These are phyloP conservation scores for Cymbidium sinense DNA, from an alignment of 106 monocot genomes.

Conservation along the genomic window DNA sequence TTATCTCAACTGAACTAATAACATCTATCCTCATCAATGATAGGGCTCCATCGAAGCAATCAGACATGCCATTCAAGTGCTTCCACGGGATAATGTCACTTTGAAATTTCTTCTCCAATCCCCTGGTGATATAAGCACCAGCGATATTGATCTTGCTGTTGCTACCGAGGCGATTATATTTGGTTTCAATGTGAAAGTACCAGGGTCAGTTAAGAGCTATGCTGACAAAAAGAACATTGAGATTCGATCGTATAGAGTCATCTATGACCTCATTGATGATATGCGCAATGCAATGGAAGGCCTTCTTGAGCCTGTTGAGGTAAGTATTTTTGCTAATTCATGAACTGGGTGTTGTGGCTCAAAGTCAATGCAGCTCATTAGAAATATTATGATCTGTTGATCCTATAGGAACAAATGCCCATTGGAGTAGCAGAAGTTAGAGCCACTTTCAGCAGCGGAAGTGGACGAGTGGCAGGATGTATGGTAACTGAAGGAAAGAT, in stretches of 20 bases:
- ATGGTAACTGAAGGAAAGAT: slow-evolving; percentile 88
- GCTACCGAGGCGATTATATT: slow-evolving; percentile 80
- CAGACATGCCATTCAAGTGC: slow-evolving; percentile 80
- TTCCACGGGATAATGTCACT: slow-evolving; percentile 86
- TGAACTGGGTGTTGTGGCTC: background rate
- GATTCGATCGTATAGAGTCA: slow-evolving; percentile 84
- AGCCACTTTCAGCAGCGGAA: slow-evolving; percentile 86
- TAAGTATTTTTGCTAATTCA: slow-evolving; percentile 13
- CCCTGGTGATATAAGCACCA: slow-evolving; percentile 80
- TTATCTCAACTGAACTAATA: slow-evolving; percentile 3
- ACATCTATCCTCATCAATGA: background rate
- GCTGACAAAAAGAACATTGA: slow-evolving; percentile 85
- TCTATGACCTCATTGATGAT: slow-evolving; percentile 89
- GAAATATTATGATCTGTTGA: background rate
- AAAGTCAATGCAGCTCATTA: background rate
- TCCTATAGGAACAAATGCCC: slow-evolving; percentile 66
- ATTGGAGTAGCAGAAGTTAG: slow-evolving; percentile 79
- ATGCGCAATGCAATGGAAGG: slow-evolving; percentile 95
- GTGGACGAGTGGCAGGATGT: slow-evolving; percentile 96
- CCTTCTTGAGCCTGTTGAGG: slow-evolving; percentile 89
- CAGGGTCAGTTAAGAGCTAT: slow-evolving; percentile 80
- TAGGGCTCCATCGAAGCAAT: slow-evolving; percentile 98
- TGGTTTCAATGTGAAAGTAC: slow-evolving; percentile 91
- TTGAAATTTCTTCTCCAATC: slow-evolving; percentile 90
- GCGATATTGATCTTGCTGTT: slow-evolving; percentile 88